Evolutionary conservation across 2,329 filamentous ascomycete genomes (phyloP), one percentile per base, ranked within the genome.

Genomic region (Ascochyta fabae): DNA sequence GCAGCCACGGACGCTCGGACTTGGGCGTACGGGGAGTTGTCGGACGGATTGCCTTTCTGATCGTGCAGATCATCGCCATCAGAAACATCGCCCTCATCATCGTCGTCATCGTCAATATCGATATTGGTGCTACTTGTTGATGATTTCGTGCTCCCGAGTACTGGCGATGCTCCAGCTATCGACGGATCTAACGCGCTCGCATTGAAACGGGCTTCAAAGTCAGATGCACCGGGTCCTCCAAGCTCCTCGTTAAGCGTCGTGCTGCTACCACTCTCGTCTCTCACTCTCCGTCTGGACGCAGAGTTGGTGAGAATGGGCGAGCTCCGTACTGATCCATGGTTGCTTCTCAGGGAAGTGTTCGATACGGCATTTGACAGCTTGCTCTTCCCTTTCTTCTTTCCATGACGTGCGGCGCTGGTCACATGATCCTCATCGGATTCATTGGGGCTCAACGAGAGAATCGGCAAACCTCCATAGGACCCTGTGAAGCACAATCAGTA

Each of bases 1-100:
- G 90, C 86, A 12, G 89, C 82, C 7, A 95, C 91, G 0, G 90
- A 92, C 40, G 91, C 91, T 53, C 91, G 86, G 34, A 95, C 91
- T 71, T 91, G 88, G 41, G 91, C 81, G 71, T 94, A 91, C 10
- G 88, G 87, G 0, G 89, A 91, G 74, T 92, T 88, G 70, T 91
- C 88, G 15, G 82, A 79, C 12, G 84, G 83, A 58, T 85, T 67
- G 29, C 81, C 77, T 56, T 75, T 74, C 39, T 67, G 58, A 53
- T 75, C 71, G 51, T 75, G 67, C 44, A 73, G 47, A 38, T 69
- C 71, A 6, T 68, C 68, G 34, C 64, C 72, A 15, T 78, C 77
- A 24, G 75, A 77, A 10, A 55, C 55, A 22, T 71, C 72, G 33
- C 66, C 65, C 10, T 70, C 65, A 23, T 68, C 65, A 23, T 68